Percentiles rank a stretch among this genome's conserved stretches.
Conservation (phyloP, 106 monocot genomes). For the Acanthochlamys bracteata region DNA sequence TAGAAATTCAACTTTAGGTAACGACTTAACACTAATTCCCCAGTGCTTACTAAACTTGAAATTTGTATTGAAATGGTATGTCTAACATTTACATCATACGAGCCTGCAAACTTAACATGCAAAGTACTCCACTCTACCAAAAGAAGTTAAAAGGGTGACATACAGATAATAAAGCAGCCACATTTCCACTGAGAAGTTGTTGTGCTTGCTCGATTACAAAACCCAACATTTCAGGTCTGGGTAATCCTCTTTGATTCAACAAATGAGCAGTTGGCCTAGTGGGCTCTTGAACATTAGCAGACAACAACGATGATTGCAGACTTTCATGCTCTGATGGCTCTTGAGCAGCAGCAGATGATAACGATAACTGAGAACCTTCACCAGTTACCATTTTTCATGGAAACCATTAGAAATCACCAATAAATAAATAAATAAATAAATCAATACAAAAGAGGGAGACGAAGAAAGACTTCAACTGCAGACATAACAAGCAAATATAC, state of each 20-base stretch:
- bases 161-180: slow-evolving; percentile 55
- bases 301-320: slow-evolving; percentile 15
- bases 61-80: no score
- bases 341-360: slow-evolving; percentile 11
- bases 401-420: not conserved
- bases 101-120: no score
- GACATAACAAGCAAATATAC: no score
- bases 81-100: no score
- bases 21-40: no score
- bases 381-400: not conserved
- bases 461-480: not conserved
- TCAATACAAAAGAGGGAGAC: no score
- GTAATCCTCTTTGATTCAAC: slow-evolving; percentile 26
- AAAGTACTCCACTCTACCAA: not conserved
- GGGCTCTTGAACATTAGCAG: slow-evolving; percentile 19
- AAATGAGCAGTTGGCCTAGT: slow-evolving; percentile 14
- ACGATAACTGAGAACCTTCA: slow-evolving; percentile 34
- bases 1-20: no score
- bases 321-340: slow-evolving; percentile 25
- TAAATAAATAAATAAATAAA: not conserved
- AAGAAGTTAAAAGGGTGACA: not conserved
- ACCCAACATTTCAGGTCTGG: slow-evolving; percentile 52
- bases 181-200: slow-evolving; percentile 56
- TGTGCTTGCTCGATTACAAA: slow-evolving; percentile 44
- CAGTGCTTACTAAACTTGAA: no score